These are phyloP conservation scores for Fomitopsis palustris DNA, from an alignment of 1,284 basidiomycete genomes.

Conservation along the genomic window DNA sequence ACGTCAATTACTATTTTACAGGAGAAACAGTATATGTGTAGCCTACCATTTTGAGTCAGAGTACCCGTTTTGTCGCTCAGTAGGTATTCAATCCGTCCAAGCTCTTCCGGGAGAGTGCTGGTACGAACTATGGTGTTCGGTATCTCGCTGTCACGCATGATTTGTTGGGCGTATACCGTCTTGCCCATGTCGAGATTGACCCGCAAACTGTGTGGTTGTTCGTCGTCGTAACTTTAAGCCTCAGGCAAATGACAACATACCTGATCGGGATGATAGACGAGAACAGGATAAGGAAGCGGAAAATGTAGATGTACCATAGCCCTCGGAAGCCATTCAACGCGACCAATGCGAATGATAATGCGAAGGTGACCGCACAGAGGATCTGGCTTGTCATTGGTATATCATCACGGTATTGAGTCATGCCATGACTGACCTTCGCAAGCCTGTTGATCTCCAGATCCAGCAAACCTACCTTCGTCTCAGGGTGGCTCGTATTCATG, in stretches of 20 bases:
- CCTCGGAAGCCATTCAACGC: conserved; percentile 97
- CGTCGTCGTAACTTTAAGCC: neutral
- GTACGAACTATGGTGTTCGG: conserved; percentile 95
- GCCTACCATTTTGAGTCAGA: conserved; percentile 90
- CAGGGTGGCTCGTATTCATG: conserved; percentile 98
- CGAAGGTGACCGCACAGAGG: conserved; percentile 91
- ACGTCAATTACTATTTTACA: neutral
- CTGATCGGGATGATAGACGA: conserved; percentile 99
- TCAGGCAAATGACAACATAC: conserved; percentile 45
- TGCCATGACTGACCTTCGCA: conserved; percentile 70
- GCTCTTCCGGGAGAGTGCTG: conserved; percentile 94
- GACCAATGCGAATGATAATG: conserved; percentile 86
- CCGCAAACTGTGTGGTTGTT: conserved; percentile 63
- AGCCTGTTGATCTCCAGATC: conserved; percentile 95
- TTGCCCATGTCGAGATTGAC: conserved; percentile 99
- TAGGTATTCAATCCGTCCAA: conserved; percentile 95
- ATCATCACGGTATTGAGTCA: too few relatives aligned
- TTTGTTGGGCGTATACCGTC: conserved; percentile 94
- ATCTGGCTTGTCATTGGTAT: conserved; percentile 54
- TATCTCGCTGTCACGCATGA: conserved; percentile 92
- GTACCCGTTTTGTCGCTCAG: conserved; percentile 98
- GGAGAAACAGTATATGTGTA: too few relatives aligned
- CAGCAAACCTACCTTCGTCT: conserved; percentile 90
- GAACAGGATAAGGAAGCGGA: conserved; percentile 96
- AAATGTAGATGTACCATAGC: conserved; percentile 94